Conservation (phyloP, 805 yeast genomes). For the Starmerella etchellsii region DNA sequence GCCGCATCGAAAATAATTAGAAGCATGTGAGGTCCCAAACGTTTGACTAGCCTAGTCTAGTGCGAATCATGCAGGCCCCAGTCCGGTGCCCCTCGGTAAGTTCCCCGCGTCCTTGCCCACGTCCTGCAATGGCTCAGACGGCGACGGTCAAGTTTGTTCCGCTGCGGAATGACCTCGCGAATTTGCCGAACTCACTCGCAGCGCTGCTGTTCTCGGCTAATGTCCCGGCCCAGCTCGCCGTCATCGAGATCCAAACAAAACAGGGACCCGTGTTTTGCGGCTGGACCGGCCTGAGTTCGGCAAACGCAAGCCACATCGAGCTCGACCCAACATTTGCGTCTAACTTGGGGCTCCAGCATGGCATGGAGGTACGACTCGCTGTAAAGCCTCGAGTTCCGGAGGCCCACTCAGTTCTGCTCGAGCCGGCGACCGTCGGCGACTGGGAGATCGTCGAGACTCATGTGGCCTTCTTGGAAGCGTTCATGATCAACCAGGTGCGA, state of each 20-base stretch:
- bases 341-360: conserved; percentile 36
- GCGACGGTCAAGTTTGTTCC: conserved; percentile 29
- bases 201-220: conserved; percentile 38
- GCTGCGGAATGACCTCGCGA: conserved; percentile 39
- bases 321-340: conserved; percentile 58
- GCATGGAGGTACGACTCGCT: conserved; percentile 32
- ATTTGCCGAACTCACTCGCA: conserved; percentile 40
- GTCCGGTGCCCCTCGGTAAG: too few species aligned
- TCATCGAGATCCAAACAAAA: conserved; percentile 34
- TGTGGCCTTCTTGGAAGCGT: conserved; percentile 62
- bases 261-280: conserved; percentile 36
- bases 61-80: too few species aligned
- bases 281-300: conserved; percentile 49
- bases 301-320: conserved; percentile 33
- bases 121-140: conserved; percentile 22
- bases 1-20: too few species aligned
- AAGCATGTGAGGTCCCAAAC: too few species aligned
- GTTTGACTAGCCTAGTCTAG: too few species aligned
- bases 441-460: conserved; percentile 86
- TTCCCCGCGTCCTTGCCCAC: too few species aligned
- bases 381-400: conserved; percentile 39
- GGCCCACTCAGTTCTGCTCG: conserved; percentile 55
- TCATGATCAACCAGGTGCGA: conserved; percentile 65
- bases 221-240: conserved; percentile 43
- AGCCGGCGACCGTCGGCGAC: conserved; percentile 64